Evolutionary conservation across 257 asterid genomes (phyloP), one percentile per base, ranked within the genome.

Genomic region (Solanum ahanhuiri): DNA sequence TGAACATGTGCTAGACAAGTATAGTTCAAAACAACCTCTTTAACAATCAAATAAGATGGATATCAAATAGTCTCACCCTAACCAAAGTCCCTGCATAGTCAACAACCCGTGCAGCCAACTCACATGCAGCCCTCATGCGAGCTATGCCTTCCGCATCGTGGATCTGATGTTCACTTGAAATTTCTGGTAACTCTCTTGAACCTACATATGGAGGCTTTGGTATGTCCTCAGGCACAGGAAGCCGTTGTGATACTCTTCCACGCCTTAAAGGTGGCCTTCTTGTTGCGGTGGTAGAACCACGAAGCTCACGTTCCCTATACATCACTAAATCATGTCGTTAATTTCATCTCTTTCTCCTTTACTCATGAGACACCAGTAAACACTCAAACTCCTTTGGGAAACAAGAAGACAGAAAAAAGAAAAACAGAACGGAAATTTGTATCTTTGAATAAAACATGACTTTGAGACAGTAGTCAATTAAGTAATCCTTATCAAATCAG

Each of bases 71-170:
- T 86, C 98, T 91, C 90, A 96, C 99, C 96, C 98, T 91, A 86
- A 96, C 93, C 89, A 96, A 89, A 83, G 99, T 93, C 76, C 99
- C 98, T 22, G 95, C 99, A 91, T 86, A 90, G 86, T 95, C 98
- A 28, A 95, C 90, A 82, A 96, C 98, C 87, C 91, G 92, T 81
- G 98, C 99, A 91, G 99, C 98, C 88, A 96, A 98, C 90, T 94
- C 96, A 85, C 99, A 92, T 20, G 98, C 98, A 91, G 98, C 98
- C 88, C 93, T 95, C 99, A 96, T 93, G 54, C 87, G 90, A 86
- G 87, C 89, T 89, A 95, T 89, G 73, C 97, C 99, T 91, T 95
- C 96, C 12, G 94, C 57, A 90, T 94, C 98, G 86, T 91, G 98
- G 86, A 93, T 89, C 88, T 96, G 98, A 89, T 88, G 88, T 87